A percentile compares a stretch with the other conserved stretches of the same genome.
These are phyloP conservation scores for Entomortierella chlamydospora DNA, from an alignment of 192 early-diverging fungal species.

Conservation along the genomic window DNA sequence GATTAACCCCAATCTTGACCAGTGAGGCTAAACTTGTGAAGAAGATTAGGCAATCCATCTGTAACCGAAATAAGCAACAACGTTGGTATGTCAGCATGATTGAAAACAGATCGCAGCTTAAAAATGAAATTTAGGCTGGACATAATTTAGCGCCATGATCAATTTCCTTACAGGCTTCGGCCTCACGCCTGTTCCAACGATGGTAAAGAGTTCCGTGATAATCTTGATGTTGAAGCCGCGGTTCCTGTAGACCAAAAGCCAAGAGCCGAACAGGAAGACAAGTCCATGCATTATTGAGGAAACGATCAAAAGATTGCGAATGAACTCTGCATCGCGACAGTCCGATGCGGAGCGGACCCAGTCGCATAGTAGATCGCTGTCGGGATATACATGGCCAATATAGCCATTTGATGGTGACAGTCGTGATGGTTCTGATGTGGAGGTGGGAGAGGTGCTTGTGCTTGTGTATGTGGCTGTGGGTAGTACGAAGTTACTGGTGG, in stretches of 20 bases:
- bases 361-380: slow-evolving; percentile 19
- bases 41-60: slow-evolving; percentile 55
- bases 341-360: slow-evolving; percentile 44
- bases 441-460: too few species aligned
- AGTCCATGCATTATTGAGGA: slow-evolving; percentile 40
- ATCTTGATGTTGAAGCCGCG: slow-evolving; percentile 43
- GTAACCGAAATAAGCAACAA: background rate
- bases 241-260: slow-evolving; percentile 39
- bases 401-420: background rate
- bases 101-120: too few species aligned
- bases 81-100: too few species aligned
- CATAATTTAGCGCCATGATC: too few species aligned
- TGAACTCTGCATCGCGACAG: slow-evolving; percentile 48
- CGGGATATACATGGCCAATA: too few species aligned
- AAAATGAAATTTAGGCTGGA: too few species aligned
- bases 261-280: slow-evolving; percentile 33
- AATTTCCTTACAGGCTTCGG: slow-evolving; percentile 45
- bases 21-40: slow-evolving; percentile 39
- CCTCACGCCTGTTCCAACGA: slow-evolving; percentile 29
- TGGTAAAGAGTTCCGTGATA: slow-evolving; percentile 36
- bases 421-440: background rate
- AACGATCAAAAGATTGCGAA: slow-evolving; percentile 18
- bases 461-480: too few species aligned
- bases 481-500: background rate
- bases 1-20: slow-evolving; percentile 34